These are phyloP conservation scores for Psilocybe azurescens DNA, from an alignment of 768 basidiomycete species.

Conservation along the genomic window DNA sequence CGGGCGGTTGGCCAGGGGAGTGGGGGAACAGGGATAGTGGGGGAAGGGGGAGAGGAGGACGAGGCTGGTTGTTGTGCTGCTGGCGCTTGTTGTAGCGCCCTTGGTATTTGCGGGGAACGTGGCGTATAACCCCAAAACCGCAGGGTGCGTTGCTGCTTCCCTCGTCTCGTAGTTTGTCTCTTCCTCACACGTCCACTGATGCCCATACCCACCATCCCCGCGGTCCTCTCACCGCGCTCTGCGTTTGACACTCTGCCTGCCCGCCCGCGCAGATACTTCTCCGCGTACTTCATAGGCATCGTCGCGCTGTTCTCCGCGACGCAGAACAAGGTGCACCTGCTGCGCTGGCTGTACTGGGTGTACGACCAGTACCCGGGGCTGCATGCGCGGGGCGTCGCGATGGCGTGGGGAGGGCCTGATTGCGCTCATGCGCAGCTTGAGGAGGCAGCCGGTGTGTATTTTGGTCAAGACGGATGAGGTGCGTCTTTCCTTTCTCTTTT, in stretches of 20 bases:
- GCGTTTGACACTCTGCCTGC: no score
- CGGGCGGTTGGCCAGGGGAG: constrained; percentile 51
- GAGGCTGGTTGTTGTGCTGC: constrained; percentile 43
- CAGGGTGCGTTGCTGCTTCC: constrained; percentile 46
- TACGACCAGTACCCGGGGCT: constrained; percentile 63
- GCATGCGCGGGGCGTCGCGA: constrained; percentile 44
- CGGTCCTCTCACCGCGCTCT: no score
- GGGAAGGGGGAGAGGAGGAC: constrained; percentile 30
- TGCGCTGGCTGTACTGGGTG: constrained; percentile 63
- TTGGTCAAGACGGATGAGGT: constrained; percentile 73
- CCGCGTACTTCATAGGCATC: constrained; percentile 62
- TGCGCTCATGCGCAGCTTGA: constrained; percentile 47
- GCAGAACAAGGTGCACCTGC: constrained; percentile 57
- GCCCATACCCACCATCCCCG: no score
- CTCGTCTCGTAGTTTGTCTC: not conserved
- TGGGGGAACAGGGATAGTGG: not conserved
- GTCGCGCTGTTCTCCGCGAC: constrained; percentile 50
- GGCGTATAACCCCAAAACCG: constrained; percentile 57
- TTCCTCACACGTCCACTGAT: not conserved
- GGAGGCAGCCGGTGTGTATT: constrained; percentile 61
- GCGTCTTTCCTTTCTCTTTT: constrained; percentile 13
- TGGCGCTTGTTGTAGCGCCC: constrained; percentile 45
- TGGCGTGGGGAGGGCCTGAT: constrained; percentile 46
- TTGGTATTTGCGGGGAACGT: constrained; percentile 64
- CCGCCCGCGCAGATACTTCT: constrained; percentile 53